Base-by-base conservation (phyloP, 306 rosid species). In the Medicago lupulina region DNA sequence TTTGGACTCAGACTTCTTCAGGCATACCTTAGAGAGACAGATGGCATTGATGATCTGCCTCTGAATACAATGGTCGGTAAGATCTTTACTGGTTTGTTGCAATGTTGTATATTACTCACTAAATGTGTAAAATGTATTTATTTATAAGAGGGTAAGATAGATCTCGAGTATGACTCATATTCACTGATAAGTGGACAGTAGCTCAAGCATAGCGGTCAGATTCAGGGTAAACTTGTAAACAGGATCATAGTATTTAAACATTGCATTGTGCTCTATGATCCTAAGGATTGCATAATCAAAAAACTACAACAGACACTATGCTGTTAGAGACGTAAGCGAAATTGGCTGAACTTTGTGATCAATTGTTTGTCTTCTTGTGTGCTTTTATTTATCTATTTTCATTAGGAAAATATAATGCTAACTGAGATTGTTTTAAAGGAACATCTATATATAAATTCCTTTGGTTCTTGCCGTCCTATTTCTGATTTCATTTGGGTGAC, bases 21-120 rank as follows among this genome's bases (percentile, higher is more conserved):
- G 80, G 92, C 98, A 58, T 96, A 89, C 82, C 92, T 96, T 76
- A 88, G 84, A 77, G 98, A 96, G 88, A 67, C 83, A 11, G 79
- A 86, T 70, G 91, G 76, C 51, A 79, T 86, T 62, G 96, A 86
- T 63, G 97, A 92, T 69, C 83, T 87, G 21, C 98, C 99, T 75
- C 64, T 96, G 80, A 96, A 90, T 96, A 84, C 96, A 92, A 96
- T 85, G 99, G 99, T 96, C 83, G 99, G 98, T 96, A 96, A 92
- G 99, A 87, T 67, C 68, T 82, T 83, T 83, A 23, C 65, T 66
- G 25, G 62, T 58, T 67, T 76, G 55, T 70, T 76, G 72, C 43
- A 67, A 3, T 55, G 9, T 47, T 57, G 57, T 73, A 67, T 49
- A 28, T 58, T 41, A 62, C 50, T 28, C 73, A 46, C 64, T 40